Conservation (phyloP, 2,329 filamentous ascomycete genomes). For the Tolypocladium inflatum region DNA sequence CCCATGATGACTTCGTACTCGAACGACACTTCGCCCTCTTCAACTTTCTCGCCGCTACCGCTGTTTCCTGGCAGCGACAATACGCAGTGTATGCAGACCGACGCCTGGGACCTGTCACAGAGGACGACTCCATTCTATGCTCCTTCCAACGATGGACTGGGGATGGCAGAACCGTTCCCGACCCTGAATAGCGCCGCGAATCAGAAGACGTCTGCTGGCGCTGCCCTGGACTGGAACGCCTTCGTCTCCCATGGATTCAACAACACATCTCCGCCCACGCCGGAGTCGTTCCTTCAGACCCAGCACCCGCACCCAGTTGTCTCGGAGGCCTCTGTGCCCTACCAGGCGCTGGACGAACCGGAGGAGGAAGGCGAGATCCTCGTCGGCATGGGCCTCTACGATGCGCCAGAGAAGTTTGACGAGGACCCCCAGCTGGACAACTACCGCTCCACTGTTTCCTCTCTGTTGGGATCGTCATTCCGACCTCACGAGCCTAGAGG, state of each 20-base stretch:
- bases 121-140: conserved; percentile 19
- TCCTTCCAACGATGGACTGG: conserved; percentile 9
- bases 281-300: conserved; percentile 45
- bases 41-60: conserved; percentile 44
- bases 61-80: conserved; percentile 29
- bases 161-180: conserved; percentile 21
- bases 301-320: conserved; percentile 38
- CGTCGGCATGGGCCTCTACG: conserved; percentile 76
- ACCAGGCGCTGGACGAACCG: conserved; percentile 38
- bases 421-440: conserved; percentile 42
- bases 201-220: conserved; percentile 6
- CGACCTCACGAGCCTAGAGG: conserved; percentile 41
- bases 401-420: conserved; percentile 51
- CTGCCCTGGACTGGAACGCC: conserved; percentile 32
- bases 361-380: conserved; percentile 62
- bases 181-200: conserved; percentile 8
- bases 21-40: conserved; percentile 45
- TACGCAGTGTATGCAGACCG: conserved; percentile 28
- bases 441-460: conserved; percentile 44
- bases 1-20: conserved; percentile 47
- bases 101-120: conserved; percentile 25
- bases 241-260: conserved; percentile 35
- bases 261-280: conserved; percentile 47
- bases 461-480: conserved; percentile 42
- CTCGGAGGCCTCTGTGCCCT: conserved; percentile 39